Percentiles rank a stretch among this genome's conserved stretches.
Evolutionary conservation across 2,329 filamentous ascomycete species (phyloP).

Genomic region (Phyllosticta citriasiana): DNA sequence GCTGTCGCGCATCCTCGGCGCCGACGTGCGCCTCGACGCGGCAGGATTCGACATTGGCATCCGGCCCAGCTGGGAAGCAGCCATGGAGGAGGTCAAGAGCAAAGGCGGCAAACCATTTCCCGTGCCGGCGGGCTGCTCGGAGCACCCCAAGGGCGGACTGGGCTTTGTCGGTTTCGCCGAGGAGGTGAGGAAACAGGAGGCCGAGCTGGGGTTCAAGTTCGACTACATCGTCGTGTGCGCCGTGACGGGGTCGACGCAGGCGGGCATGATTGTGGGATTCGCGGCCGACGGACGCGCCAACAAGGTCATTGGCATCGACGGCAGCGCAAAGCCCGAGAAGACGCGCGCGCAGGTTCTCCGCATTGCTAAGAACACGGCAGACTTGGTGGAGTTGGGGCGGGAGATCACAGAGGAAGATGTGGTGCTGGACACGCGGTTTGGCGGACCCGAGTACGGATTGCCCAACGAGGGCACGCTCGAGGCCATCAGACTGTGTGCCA

Average conservation of each 20-base stretch:
- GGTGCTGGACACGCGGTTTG: conserved; percentile 54
- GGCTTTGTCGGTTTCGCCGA: conserved; percentile 62
- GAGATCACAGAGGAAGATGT: conserved; percentile 56
- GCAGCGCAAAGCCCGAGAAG: conserved; percentile 48
- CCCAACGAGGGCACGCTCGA: conserved; percentile 55
- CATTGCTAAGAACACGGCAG: conserved; percentile 55
- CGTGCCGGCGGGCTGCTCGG: conserved; percentile 59
- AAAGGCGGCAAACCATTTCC: conserved; percentile 54
- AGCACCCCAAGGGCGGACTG: conserved; percentile 58
- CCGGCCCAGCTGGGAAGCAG: conserved; percentile 47
- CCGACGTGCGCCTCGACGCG: conserved; percentile 50
- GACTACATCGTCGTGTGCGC: conserved; percentile 58
- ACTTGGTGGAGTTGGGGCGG: conserved; percentile 50
- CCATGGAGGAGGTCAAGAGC: conserved; percentile 43
- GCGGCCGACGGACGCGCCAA: conserved; percentile 35
- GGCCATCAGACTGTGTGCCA: conserved; percentile 58
- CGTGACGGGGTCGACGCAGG: conserved; percentile 61
- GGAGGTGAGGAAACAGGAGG: conserved; percentile 54
- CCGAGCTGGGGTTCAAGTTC: conserved; percentile 51
- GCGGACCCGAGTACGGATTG: conserved; percentile 58
- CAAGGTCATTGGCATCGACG: conserved; percentile 58
- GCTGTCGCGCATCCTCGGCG: conserved; percentile 57
- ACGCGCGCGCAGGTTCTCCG: conserved; percentile 56
- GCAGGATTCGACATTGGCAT: conserved; percentile 50
- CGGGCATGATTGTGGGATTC: conserved; percentile 63